A percentile compares a stretch with the other conserved stretches of the same genome.
Evolutionary conservation across 345 rosid genomes (phyloP).

Genomic region (Brassica nigra): DNA sequence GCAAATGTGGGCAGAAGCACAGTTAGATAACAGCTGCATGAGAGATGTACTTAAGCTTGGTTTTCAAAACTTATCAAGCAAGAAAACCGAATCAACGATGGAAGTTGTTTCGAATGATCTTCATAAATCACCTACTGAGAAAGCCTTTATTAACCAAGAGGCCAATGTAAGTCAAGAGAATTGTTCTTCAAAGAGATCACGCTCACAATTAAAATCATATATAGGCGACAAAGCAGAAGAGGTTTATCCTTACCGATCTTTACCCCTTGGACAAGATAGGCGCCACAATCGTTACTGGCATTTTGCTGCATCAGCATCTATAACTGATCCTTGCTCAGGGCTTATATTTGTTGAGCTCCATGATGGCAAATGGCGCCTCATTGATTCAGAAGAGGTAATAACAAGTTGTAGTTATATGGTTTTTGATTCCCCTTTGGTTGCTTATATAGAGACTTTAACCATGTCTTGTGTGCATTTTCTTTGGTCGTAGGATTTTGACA

Average conservation of each 20-base stretch:
- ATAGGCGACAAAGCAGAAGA: constrained; percentile 90
- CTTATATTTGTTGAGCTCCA: constrained; percentile 82
- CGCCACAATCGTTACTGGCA: constrained; percentile 94
- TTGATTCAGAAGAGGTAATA: constrained; percentile 86
- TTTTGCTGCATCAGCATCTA: constrained; percentile 84
- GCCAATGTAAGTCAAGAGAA: constrained; percentile 55
- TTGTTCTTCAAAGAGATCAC: constrained; percentile 70
- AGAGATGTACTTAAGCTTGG: constrained; percentile 76
- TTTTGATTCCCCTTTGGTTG: background rate
- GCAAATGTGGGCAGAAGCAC: constrained; percentile 98
- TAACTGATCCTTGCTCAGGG: constrained; percentile 87
- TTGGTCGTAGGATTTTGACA: constrained; percentile 75
- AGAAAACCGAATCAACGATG: constrained; percentile 56
- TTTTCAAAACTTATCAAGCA: constrained; percentile 46
- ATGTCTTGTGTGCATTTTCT: constrained; percentile 7
- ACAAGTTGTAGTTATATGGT: no score
- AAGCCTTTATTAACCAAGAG: constrained; percentile 48
- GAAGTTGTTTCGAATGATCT: constrained; percentile 53
- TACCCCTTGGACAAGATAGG: constrained; percentile 98
- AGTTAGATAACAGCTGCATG: constrained; percentile 80
- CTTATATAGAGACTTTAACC: constrained; percentile 9
- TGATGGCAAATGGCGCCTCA: constrained; percentile 80
- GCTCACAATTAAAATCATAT: constrained; percentile 85
- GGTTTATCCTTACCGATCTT: constrained; percentile 84
- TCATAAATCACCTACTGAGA: constrained; percentile 49